phyloP scores from a whole-genome alignment of 345 rosid genomes.

The Melastoma malabathricum region DNA sequence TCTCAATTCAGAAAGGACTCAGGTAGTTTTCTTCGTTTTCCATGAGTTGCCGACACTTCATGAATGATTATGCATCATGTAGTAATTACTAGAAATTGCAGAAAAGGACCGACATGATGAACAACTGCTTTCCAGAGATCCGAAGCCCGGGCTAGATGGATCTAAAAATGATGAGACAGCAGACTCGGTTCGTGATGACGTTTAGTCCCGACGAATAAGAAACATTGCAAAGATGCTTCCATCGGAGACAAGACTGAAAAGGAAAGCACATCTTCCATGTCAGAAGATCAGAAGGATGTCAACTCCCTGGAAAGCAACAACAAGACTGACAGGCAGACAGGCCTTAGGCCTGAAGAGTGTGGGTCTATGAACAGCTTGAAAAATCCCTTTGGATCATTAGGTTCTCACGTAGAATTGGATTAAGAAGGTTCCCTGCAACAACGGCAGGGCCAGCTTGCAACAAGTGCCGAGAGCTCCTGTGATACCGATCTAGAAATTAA shows the following conservation, averaged over 20 bases:
- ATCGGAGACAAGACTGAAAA: slow-evolving; percentile 19
- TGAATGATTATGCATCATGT: not conserved
- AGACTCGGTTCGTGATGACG: too few relatives aligned
- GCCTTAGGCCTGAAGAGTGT: too few relatives aligned
- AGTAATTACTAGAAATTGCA: slow-evolving; percentile 5
- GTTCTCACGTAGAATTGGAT: slow-evolving; percentile 1
- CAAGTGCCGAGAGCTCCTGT: too few relatives aligned
- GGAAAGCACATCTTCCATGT: slow-evolving; percentile 19
- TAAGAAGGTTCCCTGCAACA: not conserved
- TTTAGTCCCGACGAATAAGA: too few relatives aligned
- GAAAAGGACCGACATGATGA: slow-evolving; percentile 28
- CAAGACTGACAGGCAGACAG: slow-evolving; percentile 5
- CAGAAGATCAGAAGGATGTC: slow-evolving; percentile 14
- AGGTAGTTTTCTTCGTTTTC: slow-evolving; percentile 12
- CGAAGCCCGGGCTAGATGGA: not conserved
- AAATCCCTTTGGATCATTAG: slow-evolving; percentile 1
- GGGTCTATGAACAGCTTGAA: slow-evolving; percentile 2
- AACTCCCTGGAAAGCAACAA: too few relatives aligned
- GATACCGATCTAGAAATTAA: too few relatives aligned
- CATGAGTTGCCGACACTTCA: not conserved
- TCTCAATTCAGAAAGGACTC: not conserved
- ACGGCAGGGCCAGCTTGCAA: too few relatives aligned
- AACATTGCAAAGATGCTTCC: too few relatives aligned
- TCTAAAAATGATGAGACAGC: too few relatives aligned
- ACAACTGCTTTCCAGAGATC: slow-evolving; percentile 8